phyloP scores from a whole-genome alignment of 345 rosid genomes.

The Hevea brasiliensis region DNA sequence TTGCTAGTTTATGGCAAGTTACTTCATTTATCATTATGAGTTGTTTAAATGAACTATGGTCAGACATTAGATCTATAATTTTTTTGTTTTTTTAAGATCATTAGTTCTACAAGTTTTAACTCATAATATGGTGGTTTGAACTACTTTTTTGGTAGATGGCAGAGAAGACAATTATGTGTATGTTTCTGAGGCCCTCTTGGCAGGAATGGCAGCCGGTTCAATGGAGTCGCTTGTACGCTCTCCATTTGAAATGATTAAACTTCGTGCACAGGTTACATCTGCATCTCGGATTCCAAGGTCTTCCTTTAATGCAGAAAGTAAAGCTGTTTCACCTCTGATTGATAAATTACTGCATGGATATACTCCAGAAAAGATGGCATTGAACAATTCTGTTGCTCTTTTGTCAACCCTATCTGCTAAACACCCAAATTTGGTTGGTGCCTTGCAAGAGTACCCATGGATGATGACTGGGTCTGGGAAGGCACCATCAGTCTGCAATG shows the following conservation, averaged over 20 bases:
- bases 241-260: conserved; percentile 82
- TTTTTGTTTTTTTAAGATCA: no score
- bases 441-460: conserved; percentile 84
- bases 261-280: conserved; percentile 73
- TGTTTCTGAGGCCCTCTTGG: conserved; percentile 70
- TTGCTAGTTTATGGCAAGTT: not conserved
- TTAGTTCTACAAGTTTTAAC: not conserved
- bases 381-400: conserved; percentile 61
- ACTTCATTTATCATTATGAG: not conserved
- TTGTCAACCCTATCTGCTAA: conserved; percentile 69
- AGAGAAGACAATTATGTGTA: conserved; percentile 67
- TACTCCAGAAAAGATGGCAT: conserved; percentile 59
- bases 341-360: conserved; percentile 54
- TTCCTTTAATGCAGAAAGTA: conserved; percentile 31
- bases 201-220: conserved; percentile 83
- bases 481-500: conserved; percentile 72
- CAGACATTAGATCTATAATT: not conserved
- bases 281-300: conserved; percentile 54
- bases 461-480: conserved; percentile 95
- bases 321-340: conserved; percentile 43
- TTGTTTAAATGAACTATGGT: not conserved
- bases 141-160: conserved; percentile 58
- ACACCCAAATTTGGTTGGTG: conserved; percentile 59
- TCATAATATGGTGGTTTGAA: conserved; percentile 5
- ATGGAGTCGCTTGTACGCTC: conserved; percentile 62